These are phyloP conservation scores for Triticum turgidum DNA, from an alignment of 176 grass and related monocot species.

Conservation along the genomic window DNA sequence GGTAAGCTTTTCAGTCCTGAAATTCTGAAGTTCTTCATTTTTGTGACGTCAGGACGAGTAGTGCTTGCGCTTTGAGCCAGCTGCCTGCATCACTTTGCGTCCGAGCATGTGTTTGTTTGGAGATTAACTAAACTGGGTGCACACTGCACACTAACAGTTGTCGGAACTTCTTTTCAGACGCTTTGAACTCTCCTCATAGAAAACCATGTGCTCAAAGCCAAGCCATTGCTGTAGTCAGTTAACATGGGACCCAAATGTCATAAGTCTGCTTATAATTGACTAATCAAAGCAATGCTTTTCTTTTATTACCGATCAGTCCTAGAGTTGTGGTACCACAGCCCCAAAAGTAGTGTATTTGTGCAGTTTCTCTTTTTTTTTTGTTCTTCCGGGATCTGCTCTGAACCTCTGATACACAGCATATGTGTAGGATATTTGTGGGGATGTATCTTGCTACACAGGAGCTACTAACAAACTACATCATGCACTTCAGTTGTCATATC, in stretches of 20 bases:
- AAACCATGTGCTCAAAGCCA: too few relatives aligned
- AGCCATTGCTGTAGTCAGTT: too few relatives aligned
- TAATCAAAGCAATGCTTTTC: too few relatives aligned
- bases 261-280: too few relatives aligned
- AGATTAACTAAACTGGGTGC: slow-evolving; percentile 1
- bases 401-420: not conserved
- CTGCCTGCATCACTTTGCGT: not conserved
- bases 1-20: not conserved
- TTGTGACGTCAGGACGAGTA: not conserved
- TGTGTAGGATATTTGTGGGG: too few relatives aligned
- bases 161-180: not conserved
- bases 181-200: too few relatives aligned
- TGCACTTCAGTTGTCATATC: not conserved
- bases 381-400: not conserved
- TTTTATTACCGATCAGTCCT: too few relatives aligned
- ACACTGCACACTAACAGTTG: not conserved
- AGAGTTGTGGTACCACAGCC: too few relatives aligned
- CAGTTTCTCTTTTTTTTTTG: not conserved
- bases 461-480: too few relatives aligned
- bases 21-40: not conserved
- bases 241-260: too few relatives aligned
- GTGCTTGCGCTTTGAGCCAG: not conserved
- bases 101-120: not conserved
- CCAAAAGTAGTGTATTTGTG: too few relatives aligned
- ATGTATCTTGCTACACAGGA: too few relatives aligned